A percentile compares a stretch with the other conserved stretches of the same genome.
These are phyloP conservation scores for Paramarasmius palmivorus DNA, from an alignment of 1,284 basidiomycete genomes.

Conservation along the genomic window DNA sequence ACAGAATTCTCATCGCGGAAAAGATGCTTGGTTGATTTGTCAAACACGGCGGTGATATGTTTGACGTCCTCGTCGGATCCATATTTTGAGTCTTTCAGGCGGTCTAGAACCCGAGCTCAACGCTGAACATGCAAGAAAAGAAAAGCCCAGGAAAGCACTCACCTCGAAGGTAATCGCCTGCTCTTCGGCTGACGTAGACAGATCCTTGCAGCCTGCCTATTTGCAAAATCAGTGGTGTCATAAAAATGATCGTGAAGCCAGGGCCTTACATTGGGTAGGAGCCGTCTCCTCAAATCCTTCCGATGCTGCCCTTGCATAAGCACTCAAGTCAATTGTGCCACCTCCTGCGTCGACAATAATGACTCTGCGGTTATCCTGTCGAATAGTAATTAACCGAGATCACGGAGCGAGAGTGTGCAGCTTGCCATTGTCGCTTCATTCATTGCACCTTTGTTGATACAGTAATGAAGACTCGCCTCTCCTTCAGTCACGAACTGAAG, in stretches of 20 bases:
- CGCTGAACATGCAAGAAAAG: background rate
- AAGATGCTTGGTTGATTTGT: slow-evolving; percentile 44
- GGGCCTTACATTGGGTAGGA: slow-evolving; percentile 38
- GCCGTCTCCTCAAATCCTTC: slow-evolving; percentile 38
- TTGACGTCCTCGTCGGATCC: slow-evolving; percentile 30
- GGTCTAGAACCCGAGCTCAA: slow-evolving; percentile 21
- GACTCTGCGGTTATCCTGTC: slow-evolving; percentile 19
- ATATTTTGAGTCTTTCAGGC: slow-evolving; percentile 27
- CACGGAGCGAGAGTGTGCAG: background rate
- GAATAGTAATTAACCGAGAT: background rate
- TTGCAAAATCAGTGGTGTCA: slow-evolving; percentile 11
- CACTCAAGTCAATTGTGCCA: slow-evolving; percentile 35
- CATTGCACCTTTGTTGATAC: slow-evolving; percentile 38
- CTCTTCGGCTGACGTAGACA: slow-evolving; percentile 30
- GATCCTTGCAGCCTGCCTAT: slow-evolving; percentile 33
- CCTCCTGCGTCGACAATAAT: slow-evolving; percentile 39
- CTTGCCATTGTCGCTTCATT: slow-evolving; percentile 38
- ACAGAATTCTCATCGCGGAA: slow-evolving; percentile 40
- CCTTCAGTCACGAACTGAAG: slow-evolving; percentile 53
- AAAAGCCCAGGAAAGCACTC: slow-evolving; percentile 1
- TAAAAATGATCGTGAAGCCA: slow-evolving; percentile 9
- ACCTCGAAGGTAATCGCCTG: slow-evolving; percentile 29
- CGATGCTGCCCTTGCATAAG: slow-evolving; percentile 12
- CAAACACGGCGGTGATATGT: slow-evolving; percentile 41
- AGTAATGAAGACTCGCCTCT: slow-evolving; percentile 50